phyloP scores from a whole-genome alignment of 768 basidiomycete species.

The Kwoniella newhampshirensis region DNA sequence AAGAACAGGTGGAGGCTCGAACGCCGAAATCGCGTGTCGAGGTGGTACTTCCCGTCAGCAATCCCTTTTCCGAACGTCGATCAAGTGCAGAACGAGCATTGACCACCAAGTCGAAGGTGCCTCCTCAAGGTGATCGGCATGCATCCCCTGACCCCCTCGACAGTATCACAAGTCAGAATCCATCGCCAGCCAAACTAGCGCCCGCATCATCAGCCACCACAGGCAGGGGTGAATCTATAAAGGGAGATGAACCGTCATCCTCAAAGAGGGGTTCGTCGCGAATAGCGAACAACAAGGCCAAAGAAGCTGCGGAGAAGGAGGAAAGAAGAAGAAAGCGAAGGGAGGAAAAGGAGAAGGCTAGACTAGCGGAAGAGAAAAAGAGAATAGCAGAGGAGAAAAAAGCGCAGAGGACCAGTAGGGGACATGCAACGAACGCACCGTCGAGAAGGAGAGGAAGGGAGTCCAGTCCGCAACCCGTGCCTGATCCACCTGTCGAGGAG shows the following conservation, averaged over 20 bases:
- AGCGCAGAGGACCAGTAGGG: slow-evolving; percentile 1
- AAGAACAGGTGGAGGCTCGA: slow-evolving; percentile 11
- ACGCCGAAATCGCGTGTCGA: slow-evolving; percentile 12
- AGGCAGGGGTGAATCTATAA: too few relatives aligned
- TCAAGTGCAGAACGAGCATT: neutral
- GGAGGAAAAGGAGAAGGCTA: slow-evolving; percentile 29
- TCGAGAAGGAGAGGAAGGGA: neutral
- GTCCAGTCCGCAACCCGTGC: neutral
- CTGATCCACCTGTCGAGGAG: neutral
- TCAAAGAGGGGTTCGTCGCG: slow-evolving; percentile 18
- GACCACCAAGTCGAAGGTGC: neutral
- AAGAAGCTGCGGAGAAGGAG: slow-evolving; percentile 29
- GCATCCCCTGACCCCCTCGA: slow-evolving; percentile 16
- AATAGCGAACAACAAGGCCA: slow-evolving; percentile 22
- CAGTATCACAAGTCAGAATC: neutral
- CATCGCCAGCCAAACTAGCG: neutral
- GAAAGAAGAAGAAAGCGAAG: slow-evolving; percentile 28
- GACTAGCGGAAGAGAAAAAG: slow-evolving; percentile 3
- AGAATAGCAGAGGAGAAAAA: neutral
- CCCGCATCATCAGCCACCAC: slow-evolving; percentile 10
- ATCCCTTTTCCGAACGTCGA: slow-evolving; percentile 5
- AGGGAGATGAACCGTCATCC: neutral
- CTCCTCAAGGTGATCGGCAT: neutral
- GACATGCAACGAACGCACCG: neutral
- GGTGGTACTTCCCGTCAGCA: slow-evolving; percentile 9